Conservation (phyloP, 2,329 filamentous ascomycete species). For the Cytospora schulzeri region DNA sequence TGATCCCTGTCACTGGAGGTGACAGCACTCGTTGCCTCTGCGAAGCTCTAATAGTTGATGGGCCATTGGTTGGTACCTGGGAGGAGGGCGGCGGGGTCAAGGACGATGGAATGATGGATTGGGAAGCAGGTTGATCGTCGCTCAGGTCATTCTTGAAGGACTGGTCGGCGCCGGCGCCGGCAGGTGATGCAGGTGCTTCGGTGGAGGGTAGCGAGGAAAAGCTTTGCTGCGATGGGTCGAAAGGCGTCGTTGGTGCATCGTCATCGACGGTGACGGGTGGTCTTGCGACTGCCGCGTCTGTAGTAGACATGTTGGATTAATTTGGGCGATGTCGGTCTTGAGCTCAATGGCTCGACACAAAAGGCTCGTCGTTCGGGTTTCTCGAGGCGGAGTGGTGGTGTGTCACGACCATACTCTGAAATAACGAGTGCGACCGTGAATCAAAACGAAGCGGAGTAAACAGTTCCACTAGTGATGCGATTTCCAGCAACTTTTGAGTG, state of each 20-base stretch:
- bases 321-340: neutral
- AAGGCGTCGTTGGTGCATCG: conserved; percentile 20
- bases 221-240: conserved; percentile 51
- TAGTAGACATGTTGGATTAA: conserved; percentile 14
- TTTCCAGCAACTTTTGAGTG: neutral
- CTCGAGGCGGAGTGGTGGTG: neutral
- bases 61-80: conserved; percentile 44
- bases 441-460: conserved; percentile 6
- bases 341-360: neutral
- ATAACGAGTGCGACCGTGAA: conserved; percentile 18
- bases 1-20: conserved; percentile 52
- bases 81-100: conserved; percentile 61
- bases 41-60: conserved; percentile 38
- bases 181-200: conserved; percentile 56
- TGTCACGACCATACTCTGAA: conserved; percentile 17
- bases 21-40: conserved; percentile 55
- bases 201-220: conserved; percentile 52
- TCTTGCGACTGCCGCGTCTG: conserved; percentile 17
- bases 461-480: conserved; percentile 1
- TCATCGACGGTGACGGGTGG: conserved; percentile 11
- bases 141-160: conserved; percentile 55
- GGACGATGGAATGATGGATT: conserved; percentile 57
- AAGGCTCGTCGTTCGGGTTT: neutral
- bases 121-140: conserved; percentile 47
- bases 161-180: conserved; percentile 43